These are phyloP conservation scores for Pyrus pyrifolia DNA, from an alignment of 306 rosid species.

Conservation along the genomic window DNA sequence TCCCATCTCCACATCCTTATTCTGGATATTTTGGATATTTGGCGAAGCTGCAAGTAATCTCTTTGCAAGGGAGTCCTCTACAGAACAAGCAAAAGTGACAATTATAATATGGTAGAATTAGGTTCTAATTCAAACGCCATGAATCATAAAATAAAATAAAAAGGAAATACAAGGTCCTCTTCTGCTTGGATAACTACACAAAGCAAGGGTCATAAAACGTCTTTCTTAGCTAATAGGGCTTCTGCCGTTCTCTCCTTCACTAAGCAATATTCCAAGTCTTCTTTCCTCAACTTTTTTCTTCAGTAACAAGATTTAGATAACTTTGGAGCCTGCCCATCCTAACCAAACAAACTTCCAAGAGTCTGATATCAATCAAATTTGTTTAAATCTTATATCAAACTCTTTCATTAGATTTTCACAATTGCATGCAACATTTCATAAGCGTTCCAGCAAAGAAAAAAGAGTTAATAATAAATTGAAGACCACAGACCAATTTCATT, in stretches of 20 bases:
- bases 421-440: not conserved
- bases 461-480: not conserved
- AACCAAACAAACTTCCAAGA: not conserved
- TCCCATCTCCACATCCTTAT: conserved; percentile 27
- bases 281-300: not conserved
- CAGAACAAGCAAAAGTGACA: conserved; percentile 15
- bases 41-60: conserved; percentile 51
- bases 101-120: conserved; percentile 1
- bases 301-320: not conserved
- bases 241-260: not conserved
- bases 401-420: not conserved
- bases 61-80: conserved; percentile 36
- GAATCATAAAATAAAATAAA: not conserved
- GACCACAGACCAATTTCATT: not conserved
- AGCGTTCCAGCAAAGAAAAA: not conserved
- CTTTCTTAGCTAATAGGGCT: not conserved
- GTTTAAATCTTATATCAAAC: not conserved
- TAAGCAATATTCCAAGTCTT: not conserved
- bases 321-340: not conserved
- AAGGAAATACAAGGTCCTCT: not conserved
- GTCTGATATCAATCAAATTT: not conserved
- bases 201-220: not conserved
- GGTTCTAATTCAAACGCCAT: not conserved
- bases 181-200: not conserved
- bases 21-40: conserved; percentile 33